Evolutionary conservation across 2,329 filamentous ascomycete genomes (phyloP).

Genomic region (Rhinocladiella mackenziei): DNA sequence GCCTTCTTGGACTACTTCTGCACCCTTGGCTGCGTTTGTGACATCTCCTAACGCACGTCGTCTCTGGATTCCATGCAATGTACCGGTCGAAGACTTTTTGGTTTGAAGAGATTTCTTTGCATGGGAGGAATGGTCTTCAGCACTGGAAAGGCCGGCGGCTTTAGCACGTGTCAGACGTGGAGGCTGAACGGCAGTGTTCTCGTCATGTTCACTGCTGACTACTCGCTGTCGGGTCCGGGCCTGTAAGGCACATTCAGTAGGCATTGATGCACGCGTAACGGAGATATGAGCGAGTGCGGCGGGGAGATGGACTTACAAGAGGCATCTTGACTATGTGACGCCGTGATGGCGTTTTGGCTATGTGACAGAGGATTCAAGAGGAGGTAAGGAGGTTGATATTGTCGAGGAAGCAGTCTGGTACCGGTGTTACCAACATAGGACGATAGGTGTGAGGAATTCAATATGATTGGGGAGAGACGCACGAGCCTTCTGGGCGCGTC

Average conservation of each 20-base stretch:
- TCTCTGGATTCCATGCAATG: conserved; percentile 52
- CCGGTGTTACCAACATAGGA: conserved; percentile 13
- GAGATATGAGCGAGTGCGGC: background rate
- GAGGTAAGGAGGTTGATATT: conserved; percentile 3
- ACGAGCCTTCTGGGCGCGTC: conserved; percentile 27
- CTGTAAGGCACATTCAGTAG: conserved; percentile 50
- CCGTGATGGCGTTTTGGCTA: conserved; percentile 15
- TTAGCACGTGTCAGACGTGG: conserved; percentile 92
- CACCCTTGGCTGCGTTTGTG: conserved; percentile 80
- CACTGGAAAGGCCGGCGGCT: conserved; percentile 61
- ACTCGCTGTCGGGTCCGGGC: conserved; percentile 70
- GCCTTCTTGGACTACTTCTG: conserved; percentile 59
- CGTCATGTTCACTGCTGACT: conserved; percentile 89
- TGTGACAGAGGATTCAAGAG: conserved; percentile 3
- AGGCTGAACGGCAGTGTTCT: conserved; percentile 64
- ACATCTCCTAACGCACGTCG: conserved; percentile 88
- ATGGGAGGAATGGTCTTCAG: conserved; percentile 56
- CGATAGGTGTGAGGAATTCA: conserved; percentile 18
- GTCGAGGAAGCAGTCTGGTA: conserved; percentile 10
- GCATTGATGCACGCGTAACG: conserved; percentile 25
- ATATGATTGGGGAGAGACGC: conserved; percentile 29
- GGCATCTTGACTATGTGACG: conserved; percentile 27
- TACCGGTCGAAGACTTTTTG: conserved; percentile 60
- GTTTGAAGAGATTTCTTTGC: conserved; percentile 63
- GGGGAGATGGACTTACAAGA: conserved; percentile 24